Percentiles rank a stretch among this genome's conserved stretches.
phyloP scores from a whole-genome alignment of 192 early-diverging fungal genomes.

The Backusella luteola region DNA sequence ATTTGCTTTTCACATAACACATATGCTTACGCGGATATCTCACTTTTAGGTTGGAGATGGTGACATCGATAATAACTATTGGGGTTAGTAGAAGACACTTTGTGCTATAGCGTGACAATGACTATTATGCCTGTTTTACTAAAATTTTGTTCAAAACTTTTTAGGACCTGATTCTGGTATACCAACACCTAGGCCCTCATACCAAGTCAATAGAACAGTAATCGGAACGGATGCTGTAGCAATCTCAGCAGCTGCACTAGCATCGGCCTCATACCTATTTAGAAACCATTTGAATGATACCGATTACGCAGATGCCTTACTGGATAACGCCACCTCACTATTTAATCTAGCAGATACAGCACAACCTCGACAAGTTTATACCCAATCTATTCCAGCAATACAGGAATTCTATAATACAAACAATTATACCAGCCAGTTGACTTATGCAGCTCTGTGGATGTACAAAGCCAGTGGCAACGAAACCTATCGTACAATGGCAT shows the following conservation, averaged over 20 bases:
- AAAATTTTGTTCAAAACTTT: background rate
- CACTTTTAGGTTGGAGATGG: conserved; percentile 37
- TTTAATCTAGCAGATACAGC: conserved; percentile 50
- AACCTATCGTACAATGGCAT: conserved; percentile 45
- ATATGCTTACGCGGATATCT: background rate
- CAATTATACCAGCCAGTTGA: conserved; percentile 44
- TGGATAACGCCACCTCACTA: conserved; percentile 41
- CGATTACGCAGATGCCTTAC: conserved; percentile 41
- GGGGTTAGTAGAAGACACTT: conserved; percentile 42
- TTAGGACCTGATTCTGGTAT: conserved; percentile 39
- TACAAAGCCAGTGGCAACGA: conserved; percentile 45
- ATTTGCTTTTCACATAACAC: background rate
- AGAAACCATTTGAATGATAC: conserved; percentile 46
- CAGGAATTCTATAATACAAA: conserved; percentile 44
- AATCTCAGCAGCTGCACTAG: conserved; percentile 54
- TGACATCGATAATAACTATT: conserved; percentile 55
- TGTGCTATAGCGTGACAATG: background rate
- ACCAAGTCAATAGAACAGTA: conserved; percentile 37
- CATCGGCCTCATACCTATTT: conserved; percentile 52
- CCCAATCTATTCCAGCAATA: conserved; percentile 38
- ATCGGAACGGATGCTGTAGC: conserved; percentile 59
- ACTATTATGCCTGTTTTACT: background rate
- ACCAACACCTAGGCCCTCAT: conserved; percentile 52
- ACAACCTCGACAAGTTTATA: conserved; percentile 43
- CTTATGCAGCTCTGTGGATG: conserved; percentile 59